phyloP scores from a whole-genome alignment of 23 red algal genomes.

The Gracilaria domingensis region DNA sequence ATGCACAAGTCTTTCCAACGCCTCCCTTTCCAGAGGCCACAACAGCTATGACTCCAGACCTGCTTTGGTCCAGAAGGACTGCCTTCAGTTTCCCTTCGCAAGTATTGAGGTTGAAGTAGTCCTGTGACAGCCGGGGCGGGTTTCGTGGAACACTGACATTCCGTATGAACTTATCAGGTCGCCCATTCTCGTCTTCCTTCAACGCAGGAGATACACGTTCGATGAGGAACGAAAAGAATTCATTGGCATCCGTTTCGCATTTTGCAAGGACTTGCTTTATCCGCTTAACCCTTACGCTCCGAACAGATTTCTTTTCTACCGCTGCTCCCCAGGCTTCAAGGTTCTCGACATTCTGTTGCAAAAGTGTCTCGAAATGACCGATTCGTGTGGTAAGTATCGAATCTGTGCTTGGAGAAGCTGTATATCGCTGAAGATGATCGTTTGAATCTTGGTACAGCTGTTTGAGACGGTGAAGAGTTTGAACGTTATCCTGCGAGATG shows the following conservation, averaged over 20 bases:
- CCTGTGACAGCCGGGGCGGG: constrained; percentile 2
- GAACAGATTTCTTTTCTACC: not conserved
- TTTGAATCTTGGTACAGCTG: not conserved
- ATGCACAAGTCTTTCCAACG: constrained; percentile 30
- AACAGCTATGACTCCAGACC: not conserved
- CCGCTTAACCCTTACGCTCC: not conserved
- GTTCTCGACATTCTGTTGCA: not conserved
- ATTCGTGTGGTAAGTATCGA: not conserved
- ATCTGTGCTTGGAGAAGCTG: not conserved
- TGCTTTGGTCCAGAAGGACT: not conserved
- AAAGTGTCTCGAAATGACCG: not conserved
- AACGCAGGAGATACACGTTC: not conserved
- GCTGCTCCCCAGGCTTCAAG: not conserved
- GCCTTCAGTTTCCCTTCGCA: constrained; percentile 27
- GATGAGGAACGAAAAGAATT: not conserved
- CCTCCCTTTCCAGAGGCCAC: constrained; percentile 38
- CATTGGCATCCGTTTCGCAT: constrained; percentile 11
- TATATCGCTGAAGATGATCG: not conserved
- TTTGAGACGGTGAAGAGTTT: not conserved
- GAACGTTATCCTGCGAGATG: not conserved
- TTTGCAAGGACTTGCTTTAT: constrained; percentile 20
- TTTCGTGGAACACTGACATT: not conserved
- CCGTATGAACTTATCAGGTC: not conserved
- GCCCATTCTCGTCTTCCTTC: not conserved
- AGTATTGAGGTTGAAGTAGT: constrained; percentile 8